Conservation (phyloP, 768 basidiomycete genomes). For the Macrolepiota dolichaula region DNA sequence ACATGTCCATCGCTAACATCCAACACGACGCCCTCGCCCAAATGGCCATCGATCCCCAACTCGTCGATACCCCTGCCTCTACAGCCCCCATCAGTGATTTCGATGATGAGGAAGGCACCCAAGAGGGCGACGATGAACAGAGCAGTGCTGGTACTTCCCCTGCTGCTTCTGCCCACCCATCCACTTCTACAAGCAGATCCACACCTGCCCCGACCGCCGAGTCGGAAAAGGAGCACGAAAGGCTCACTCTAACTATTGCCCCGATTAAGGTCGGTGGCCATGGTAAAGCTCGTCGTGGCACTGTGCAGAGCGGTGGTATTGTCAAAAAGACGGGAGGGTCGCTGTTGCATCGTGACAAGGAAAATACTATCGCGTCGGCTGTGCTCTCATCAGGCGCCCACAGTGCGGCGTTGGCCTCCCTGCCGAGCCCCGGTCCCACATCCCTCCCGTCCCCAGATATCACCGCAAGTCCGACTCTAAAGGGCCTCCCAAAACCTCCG, state of each 20-base stretch:
- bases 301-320: slow-evolving; percentile 71
- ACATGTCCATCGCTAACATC: slow-evolving; percentile 16
- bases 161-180: slow-evolving; percentile 7
- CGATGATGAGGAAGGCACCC: slow-evolving; percentile 29
- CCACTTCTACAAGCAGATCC: not conserved
- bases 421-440: not conserved
- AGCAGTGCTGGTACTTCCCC: slow-evolving; percentile 13
- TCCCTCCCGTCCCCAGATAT: not conserved
- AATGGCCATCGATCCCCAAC: slow-evolving; percentile 67
- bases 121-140: slow-evolving; percentile 18
- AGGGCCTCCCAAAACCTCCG: slow-evolving; percentile 8
- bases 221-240: slow-evolving; percentile 23
- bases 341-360: slow-evolving; percentile 28
- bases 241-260: slow-evolving; percentile 42
- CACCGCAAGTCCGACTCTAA: slow-evolving; percentile 15
- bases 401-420: slow-evolving; percentile 13
- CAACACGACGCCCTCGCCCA: slow-evolving; percentile 12
- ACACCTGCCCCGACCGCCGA: slow-evolving; percentile 11
- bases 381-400: slow-evolving; percentile 14
- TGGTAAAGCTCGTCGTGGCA: slow-evolving; percentile 60
- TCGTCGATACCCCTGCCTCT: slow-evolving; percentile 62
- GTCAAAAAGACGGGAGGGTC: slow-evolving; percentile 48
- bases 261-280: slow-evolving; percentile 59
- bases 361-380: slow-evolving; percentile 22
- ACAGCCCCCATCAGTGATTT: slow-evolving; percentile 30